Base-by-base conservation (phyloP, 192 early-diverging fungal genomes). In the Gonapodya sp. region DNA sequence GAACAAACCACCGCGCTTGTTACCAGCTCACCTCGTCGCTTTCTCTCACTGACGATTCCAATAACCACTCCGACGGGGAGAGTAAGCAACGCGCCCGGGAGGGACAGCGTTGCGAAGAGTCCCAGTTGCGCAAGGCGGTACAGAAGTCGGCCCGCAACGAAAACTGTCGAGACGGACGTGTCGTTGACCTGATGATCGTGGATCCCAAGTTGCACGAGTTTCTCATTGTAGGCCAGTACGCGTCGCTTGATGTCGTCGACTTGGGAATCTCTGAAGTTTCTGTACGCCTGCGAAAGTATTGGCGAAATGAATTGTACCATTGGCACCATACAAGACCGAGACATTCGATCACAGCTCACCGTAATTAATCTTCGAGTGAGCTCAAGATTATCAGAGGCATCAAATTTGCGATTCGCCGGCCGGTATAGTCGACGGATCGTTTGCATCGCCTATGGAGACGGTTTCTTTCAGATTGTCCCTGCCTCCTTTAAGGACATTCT, bases 141-240 rank as follows among this genome's bases (percentile, higher is more conserved):
- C 0, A 92, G 73, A 81, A 98, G 86, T 75, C 94, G 85, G 16
- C 86, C 87, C 36, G 96, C 83, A 1, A 94, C 93, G 34, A 87
- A 84, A 18, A 86, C 79, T 31, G 93, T 88, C 31, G 92, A 89
- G 31, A 97, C 85, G 0, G 84, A 87, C 79, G 92, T 95, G 31
- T 89, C 93, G 73, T 94, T 89, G 30, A 98, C 98, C 87, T 99
- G 97, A 86, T 99, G 97, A 81, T 99, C 97, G 33, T 92, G 91
- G 78, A 99, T 90, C 24, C 97, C 97, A 84, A 64, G 46, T 64
- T 64, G 46, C 8, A 16, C 24, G 8, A 64, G 24, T 24, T 64
- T 64, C 24, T 64, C 46, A 64, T 8, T 64, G 24, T 64, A 64
- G 8, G 46, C 46, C 24, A 24, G n/a, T n/a, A n/a, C n/a, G n/a